Conservation (phyloP, 495 filamentous ascomycete genomes). For the Annulohypoxylon maeteangense region DNA sequence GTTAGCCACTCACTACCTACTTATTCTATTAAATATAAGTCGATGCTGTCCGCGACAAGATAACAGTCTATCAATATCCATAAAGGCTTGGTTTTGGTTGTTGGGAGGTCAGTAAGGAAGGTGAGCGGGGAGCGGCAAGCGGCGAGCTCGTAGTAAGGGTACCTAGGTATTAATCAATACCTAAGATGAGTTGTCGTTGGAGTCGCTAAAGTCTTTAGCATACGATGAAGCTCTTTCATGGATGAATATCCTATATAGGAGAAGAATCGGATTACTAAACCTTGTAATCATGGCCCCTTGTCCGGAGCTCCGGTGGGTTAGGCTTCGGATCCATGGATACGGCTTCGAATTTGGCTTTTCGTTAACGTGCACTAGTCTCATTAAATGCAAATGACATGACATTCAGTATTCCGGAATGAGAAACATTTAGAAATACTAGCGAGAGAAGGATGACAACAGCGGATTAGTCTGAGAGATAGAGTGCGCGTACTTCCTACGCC, state of each 20-base stretch:
- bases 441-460: no score
- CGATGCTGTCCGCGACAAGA: not conserved
- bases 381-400: no score
- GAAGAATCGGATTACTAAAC: not conserved
- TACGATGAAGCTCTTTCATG: slow-evolving; percentile 6
- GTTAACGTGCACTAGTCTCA: no score
- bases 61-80: not conserved
- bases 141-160: not conserved
- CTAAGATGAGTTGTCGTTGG: not conserved
- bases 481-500: no score
- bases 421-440: no score
- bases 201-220: slow-evolving; percentile 4
- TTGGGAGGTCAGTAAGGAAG: not conserved
- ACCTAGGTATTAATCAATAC: not conserved
- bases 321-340: no score
- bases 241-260: not conserved
- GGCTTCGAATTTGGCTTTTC: no score
- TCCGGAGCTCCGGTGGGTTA: no score
- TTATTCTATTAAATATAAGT: not conserved
- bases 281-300: not conserved
- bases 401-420: no score
- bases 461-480: no score
- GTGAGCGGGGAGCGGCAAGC: not conserved
- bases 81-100: not conserved
- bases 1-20: not conserved